Percentiles rank a stretch among this genome's conserved stretches.
Evolutionary conservation across 2,329 filamentous ascomycete genomes (phyloP).

Genomic region (Sphaerulina populicola): DNA sequence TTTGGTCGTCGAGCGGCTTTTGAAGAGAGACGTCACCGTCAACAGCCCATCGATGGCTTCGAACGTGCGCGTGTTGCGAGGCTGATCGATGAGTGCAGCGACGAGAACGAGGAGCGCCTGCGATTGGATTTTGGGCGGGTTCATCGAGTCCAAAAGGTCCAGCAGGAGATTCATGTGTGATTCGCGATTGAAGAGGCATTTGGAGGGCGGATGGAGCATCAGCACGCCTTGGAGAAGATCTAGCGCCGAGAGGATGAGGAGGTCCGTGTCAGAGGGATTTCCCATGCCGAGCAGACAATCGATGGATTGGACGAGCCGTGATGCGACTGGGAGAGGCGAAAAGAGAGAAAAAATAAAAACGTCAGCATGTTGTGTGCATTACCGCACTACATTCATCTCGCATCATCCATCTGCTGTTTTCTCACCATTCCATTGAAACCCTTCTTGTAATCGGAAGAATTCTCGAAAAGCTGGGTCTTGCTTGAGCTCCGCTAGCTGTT

Average conservation of each 20-base stretch:
- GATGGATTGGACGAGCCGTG: conserved; percentile 74
- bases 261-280: conserved; percentile 72
- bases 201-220: conserved; percentile 81
- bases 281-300: conserved; percentile 78
- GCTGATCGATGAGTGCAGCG: conserved; percentile 75
- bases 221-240: conserved; percentile 83
- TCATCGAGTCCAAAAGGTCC: conserved; percentile 82
- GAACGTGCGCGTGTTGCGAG: conserved; percentile 82
- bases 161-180: conserved; percentile 95
- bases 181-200: conserved; percentile 76
- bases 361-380: conserved; percentile 10
- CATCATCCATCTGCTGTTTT: conserved; percentile 9
- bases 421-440: conserved; percentile 87
- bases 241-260: conserved; percentile 78
- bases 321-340: conserved; percentile 68
- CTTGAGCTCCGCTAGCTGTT: conserved; percentile 60
- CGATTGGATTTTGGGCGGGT: conserved; percentile 85
- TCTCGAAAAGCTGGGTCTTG: conserved; percentile 85
- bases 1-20: conserved; percentile 71
- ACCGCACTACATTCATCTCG: neutral
- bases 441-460: conserved; percentile 93
- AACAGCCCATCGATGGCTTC: conserved; percentile 86
- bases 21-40: conserved; percentile 87
- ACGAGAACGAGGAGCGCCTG: conserved; percentile 84
- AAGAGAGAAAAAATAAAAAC: too few relatives aligned